Evolutionary conservation across 164 flowering plant genomes (phyloP).

Genomic region (Chimonanthus salicifolius): DNA sequence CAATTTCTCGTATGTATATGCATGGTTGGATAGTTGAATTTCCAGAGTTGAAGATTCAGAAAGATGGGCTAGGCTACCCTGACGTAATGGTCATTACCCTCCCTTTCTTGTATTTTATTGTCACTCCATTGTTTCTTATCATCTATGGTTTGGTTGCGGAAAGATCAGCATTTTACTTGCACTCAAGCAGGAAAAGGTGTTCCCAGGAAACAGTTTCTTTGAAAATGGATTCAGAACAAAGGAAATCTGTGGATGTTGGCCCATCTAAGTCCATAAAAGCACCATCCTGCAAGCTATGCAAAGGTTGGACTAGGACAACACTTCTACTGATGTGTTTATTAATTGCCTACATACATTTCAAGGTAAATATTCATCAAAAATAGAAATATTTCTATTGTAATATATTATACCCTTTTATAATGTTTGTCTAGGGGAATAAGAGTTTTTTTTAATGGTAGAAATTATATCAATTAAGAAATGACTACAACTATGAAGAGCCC

Average conservation of each 20-base stretch:
- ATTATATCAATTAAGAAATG: too few relatives aligned
- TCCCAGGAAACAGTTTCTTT: not conserved
- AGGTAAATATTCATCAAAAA: constrained; percentile 4
- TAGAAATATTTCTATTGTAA: too few relatives aligned
- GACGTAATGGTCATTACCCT: constrained; percentile 13
- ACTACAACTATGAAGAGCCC: too few relatives aligned
- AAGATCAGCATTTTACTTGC: constrained; percentile 14
- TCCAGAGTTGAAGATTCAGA: not conserved
- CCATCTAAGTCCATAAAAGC: not conserved
- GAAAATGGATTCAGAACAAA: constrained; percentile 2
- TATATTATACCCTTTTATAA: not conserved
- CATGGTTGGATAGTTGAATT: constrained; percentile 14
- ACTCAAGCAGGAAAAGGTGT: constrained; percentile 12
- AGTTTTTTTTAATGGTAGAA: too few relatives aligned
- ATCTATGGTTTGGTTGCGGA: constrained; percentile 13
- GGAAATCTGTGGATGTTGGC: not conserved
- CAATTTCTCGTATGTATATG: constrained; percentile 8
- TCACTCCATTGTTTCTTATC: constrained; percentile 11
- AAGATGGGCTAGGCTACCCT: constrained; percentile 8
- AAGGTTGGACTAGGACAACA: constrained; percentile 14
- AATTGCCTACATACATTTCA: constrained; percentile 11
- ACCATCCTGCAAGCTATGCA: constrained; percentile 8
- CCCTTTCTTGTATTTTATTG: constrained; percentile 18
- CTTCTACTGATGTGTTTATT: constrained; percentile 9
- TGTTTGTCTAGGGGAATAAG: not conserved